phyloP scores from a whole-genome alignment of 306 rosid genomes.

The Inga leiocalycina region DNA sequence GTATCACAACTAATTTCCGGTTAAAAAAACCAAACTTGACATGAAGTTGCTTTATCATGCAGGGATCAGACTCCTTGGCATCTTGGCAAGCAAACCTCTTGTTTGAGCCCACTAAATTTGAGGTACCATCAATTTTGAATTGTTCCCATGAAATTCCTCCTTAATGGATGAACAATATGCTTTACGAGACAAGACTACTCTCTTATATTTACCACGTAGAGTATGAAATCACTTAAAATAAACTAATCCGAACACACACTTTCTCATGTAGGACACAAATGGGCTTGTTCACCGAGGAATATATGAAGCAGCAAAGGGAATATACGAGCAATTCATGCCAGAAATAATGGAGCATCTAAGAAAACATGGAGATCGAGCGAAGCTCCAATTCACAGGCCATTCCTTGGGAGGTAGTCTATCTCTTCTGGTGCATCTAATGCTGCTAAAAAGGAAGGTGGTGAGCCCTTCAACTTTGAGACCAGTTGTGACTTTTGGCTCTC shows the following conservation, averaged over 20 bases:
- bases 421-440: slow-evolving; percentile 87
- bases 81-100: slow-evolving; percentile 98
- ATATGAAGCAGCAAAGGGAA: slow-evolving; percentile 95
- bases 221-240: too few species aligned
- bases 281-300: slow-evolving; percentile 93
- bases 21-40: not conserved
- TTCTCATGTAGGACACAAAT: slow-evolving; percentile 57
- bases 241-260: too few species aligned
- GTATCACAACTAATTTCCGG: not conserved
- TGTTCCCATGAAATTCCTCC: not conserved
- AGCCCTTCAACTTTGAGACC: slow-evolving; percentile 70
- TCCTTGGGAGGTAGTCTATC: slow-evolving; percentile 97
- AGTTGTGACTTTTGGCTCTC: slow-evolving; percentile 88
- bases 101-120: slow-evolving; percentile 92
- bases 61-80: slow-evolving; percentile 92
- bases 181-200: too few species aligned
- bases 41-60: slow-evolving; percentile 35
- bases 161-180: too few species aligned
- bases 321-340: slow-evolving; percentile 84
- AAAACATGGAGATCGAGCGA: slow-evolving; percentile 67
- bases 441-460: slow-evolving; percentile 59
- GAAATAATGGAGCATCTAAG: slow-evolving; percentile 70
- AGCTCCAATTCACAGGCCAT: slow-evolving; percentile 89
- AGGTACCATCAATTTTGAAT: slow-evolving; percentile 49
- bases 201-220: too few species aligned